Evolutionary conservation across 257 asterid genomes (phyloP), one percentile per base, ranked within the genome.

Genomic region (Gentiana dahurica): DNA sequence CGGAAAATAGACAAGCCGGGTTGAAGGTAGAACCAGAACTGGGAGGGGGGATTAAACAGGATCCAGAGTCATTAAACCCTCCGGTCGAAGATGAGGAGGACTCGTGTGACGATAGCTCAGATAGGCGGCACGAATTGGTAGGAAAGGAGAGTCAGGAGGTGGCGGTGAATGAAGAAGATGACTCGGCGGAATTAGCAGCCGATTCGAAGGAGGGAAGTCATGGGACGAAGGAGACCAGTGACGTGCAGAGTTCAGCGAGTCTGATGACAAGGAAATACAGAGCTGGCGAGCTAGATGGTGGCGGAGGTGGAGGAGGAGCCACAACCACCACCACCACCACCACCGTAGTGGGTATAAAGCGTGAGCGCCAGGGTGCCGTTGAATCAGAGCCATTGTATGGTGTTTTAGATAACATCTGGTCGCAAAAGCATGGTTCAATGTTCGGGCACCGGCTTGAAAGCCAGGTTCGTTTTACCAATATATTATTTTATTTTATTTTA

Each of bases 361-460:
- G 71, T 55, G 70, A 53, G 39, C 46, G 56, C 12, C 57, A 52
- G n/a, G 46, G 12, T 7, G 46, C 57, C 53, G 73, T 51, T 36
- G 66, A 72, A 69, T 62, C 78, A 35, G 78, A 72, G 70, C 73
- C 78, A 71, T 60, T 67, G 59, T 2, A 52, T 59, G 67, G 41
- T 11, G 12, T 76, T 69, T 69, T 72, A 45, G 76, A 68, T 55
- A 58, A 49, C 53, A 69, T 76, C 69, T 61, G 76, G 69, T 57
- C 78, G 53, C 71, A 72, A n/a, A 59, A 68, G 34, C 69, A 67
- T 55, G 76, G 76, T 56, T 59, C 64, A 57, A 34, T 72, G 49
- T 76, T 76, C 71, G 66, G 72, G 65, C 71, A 76, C 57, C 76
- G 78, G 75, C 81, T 72, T n/a, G 68, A 60, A 34, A 64, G 60